These are phyloP conservation scores for Fusarium temperatum DNA, from an alignment of 2,329 filamentous ascomycete genomes.

Conservation along the genomic window DNA sequence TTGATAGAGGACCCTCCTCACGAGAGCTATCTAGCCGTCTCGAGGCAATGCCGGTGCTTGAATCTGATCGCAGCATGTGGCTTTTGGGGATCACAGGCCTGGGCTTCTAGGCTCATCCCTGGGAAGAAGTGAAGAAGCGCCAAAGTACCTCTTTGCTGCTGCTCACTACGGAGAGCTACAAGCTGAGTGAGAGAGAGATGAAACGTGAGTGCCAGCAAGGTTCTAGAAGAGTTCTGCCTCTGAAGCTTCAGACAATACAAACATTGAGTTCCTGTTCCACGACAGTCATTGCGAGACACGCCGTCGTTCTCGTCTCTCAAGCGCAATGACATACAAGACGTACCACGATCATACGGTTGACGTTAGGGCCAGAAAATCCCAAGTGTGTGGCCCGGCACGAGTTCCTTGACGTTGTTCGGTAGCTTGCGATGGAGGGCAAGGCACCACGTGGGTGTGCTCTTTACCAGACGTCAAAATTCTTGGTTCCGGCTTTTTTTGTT, in stretches of 20 bases:
- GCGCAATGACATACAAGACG: slow-evolving; percentile 30
- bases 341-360: slow-evolving; percentile 42
- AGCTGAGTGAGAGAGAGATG: not conserved
- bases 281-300: not conserved
- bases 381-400: slow-evolving; percentile 17
- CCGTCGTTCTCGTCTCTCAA: not conserved
- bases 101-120: slow-evolving; percentile 36
- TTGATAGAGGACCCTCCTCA: slow-evolving; percentile 31
- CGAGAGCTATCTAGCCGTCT: slow-evolving; percentile 30
- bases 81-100: slow-evolving; percentile 42
- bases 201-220: slow-evolving; percentile 2
- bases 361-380: slow-evolving; percentile 5
- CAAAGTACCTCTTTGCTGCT: slow-evolving; percentile 7
- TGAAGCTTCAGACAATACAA: slow-evolving; percentile 8
- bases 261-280: slow-evolving; percentile 6
- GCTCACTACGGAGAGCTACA: slow-evolving; percentile 7
- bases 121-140: not conserved
- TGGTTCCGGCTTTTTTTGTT: slow-evolving; percentile 13
- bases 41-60: slow-evolving; percentile 32
- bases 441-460: slow-evolving; percentile 38
- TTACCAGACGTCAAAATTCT: slow-evolving; percentile 22
- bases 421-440: slow-evolving; percentile 30
- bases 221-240: slow-evolving; percentile 34
- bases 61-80: slow-evolving; percentile 43
- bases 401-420: slow-evolving; percentile 22